These are phyloP conservation scores for Coniophora puteana DNA, from an alignment of 1,284 basidiomycete species.

Conservation along the genomic window DNA sequence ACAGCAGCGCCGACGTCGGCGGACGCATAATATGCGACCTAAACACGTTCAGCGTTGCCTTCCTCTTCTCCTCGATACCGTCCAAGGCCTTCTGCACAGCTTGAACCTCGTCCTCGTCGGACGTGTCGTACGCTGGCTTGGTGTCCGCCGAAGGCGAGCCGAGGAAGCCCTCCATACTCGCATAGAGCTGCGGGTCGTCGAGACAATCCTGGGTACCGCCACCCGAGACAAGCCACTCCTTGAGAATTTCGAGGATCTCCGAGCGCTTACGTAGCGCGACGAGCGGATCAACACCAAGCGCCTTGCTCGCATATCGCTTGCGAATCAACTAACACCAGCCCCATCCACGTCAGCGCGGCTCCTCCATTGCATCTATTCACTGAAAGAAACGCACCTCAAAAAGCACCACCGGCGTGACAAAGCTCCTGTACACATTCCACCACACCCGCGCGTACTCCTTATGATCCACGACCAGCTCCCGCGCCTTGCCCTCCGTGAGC, in stretches of 20 bases:
- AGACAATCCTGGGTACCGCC: constrained; percentile 73
- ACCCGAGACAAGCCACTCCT: constrained; percentile 67
- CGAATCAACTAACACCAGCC: constrained; percentile 59
- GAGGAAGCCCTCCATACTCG: constrained; percentile 56
- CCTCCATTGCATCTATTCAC: not conserved
- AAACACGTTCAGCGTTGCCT: constrained; percentile 44
- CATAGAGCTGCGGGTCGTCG: constrained; percentile 62
- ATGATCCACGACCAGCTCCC: constrained; percentile 67
- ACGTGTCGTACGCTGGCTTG: constrained; percentile 37
- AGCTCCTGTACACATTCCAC: constrained; percentile 79
- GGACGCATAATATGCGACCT: constrained; percentile 61
- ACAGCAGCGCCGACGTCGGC: too few species aligned
- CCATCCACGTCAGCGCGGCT: constrained; percentile 4
- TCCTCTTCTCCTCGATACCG: constrained; percentile 40
- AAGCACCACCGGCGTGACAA: constrained; percentile 72
- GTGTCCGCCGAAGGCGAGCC: constrained; percentile 42
- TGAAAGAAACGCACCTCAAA: constrained; percentile 62
- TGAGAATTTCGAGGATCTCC: constrained; percentile 60
- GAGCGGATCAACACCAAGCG: constrained; percentile 32
- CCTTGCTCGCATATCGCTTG: constrained; percentile 57
- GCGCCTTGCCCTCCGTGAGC: constrained; percentile 61
- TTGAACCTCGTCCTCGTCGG: constrained; percentile 32
- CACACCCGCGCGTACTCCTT: constrained; percentile 69
- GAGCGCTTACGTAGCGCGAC: constrained; percentile 41
- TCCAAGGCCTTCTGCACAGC: constrained; percentile 44